Conservation (phyloP, 306 rosid genomes). For the Glycine latifolia region DNA sequence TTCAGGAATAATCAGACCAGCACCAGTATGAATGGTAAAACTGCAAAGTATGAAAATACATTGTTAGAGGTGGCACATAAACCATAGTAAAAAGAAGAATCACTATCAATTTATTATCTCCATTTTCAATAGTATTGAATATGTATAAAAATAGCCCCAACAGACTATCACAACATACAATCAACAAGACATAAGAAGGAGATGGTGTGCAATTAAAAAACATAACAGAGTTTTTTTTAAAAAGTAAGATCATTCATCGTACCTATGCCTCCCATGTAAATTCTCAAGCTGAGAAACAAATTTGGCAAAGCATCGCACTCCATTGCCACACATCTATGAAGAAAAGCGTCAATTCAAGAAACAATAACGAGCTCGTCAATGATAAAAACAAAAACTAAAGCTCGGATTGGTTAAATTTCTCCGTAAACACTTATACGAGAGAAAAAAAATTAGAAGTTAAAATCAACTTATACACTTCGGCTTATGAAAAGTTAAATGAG, state of each 20-base stretch:
- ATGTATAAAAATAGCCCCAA: neutral
- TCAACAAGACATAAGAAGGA: slow-evolving; percentile 9
- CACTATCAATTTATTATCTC: slow-evolving; percentile 12
- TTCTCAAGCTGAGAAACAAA: slow-evolving; percentile 83
- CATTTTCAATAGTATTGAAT: slow-evolving; percentile 11
- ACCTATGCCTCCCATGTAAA: slow-evolving; percentile 84
- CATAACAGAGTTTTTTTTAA: neutral
- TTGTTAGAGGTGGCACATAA: slow-evolving; percentile 26
- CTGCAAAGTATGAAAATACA: slow-evolving; percentile 49
- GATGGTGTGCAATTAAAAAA: neutral
- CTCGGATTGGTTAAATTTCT: neutral
- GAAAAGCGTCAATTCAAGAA: slow-evolving; percentile 5
- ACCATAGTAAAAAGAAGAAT: neutral
- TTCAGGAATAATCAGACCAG: slow-evolving; percentile 92
- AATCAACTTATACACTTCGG: neutral
- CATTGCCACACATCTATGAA: slow-evolving; percentile 92
- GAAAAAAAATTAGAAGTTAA: neutral
- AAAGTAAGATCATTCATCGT: slow-evolving; percentile 49
- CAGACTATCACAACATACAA: neutral
- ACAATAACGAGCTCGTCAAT: neutral
- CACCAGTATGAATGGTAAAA: slow-evolving; percentile 88
- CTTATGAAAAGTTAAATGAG: no score
- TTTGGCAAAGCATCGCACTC: slow-evolving; percentile 85
- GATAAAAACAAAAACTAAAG: neutral
- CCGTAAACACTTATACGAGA: neutral